Base-by-base conservation (phyloP, 1,284 basidiomycete genomes). In the Exobasidium rhododendri region DNA sequence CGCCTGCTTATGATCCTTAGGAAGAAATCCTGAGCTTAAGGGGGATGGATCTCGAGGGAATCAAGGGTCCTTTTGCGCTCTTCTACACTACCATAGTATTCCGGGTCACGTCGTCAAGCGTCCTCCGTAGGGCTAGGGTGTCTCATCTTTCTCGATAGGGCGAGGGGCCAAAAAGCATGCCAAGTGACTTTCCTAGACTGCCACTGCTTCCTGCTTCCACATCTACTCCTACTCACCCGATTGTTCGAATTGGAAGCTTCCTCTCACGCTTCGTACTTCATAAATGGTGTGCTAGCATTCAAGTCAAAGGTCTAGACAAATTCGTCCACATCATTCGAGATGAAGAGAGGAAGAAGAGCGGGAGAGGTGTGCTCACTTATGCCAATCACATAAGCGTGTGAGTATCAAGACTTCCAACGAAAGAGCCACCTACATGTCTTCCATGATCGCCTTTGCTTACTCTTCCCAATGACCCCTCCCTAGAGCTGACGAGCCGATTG, bases 331-430 rank as follows among this genome's bases (percentile, higher is more conserved):
- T 72, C 26, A 60, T 78, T 0, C 49, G 66, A 17, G 71, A 70
- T 24, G 30, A 63, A 28, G 35, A 65, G 44, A 68, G 75, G 13
- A 51, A 56, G 1, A 28, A 49, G 2, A 58, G 63, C 30, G 58
- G 64, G 26, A 66, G 66, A 10, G 77, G 77, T 20, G 56, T 79
- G 0, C 50, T 79, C 6, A 77, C 77, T 1, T 76, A 77, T 55
- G 67, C 69, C 54, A 79, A 79, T 50, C 77, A 79, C 59, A 77
- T 79, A 45, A 69, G 69, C 3, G 75, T 78, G 56, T 64, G 55
- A 24, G 65, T 66, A 2, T 58, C 2, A 20, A n/a, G n/a, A n/a
- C n/a, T n/a, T n/a, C n/a, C n/a, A n/a, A n/a, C n/a, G n/a, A n/a
- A n/a, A n/a, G n/a, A n/a, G n/a, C n/a, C n/a, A n/a, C n/a, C n/a